Base-by-base conservation (phyloP, 148 eudicot genomes). In the Amaranthus hypochondriacus region DNA sequence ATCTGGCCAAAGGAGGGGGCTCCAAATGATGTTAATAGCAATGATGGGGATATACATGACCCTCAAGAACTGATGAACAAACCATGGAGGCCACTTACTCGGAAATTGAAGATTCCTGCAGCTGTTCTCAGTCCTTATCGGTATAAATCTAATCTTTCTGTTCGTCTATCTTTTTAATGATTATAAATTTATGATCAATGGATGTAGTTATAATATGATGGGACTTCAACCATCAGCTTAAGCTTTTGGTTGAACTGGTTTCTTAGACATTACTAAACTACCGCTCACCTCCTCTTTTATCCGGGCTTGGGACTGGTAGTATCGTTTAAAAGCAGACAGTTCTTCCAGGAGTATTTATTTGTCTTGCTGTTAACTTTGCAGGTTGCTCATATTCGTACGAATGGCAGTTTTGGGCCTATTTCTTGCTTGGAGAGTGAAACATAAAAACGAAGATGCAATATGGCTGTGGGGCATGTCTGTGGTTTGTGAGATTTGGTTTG, bases 381-480 rank as follows among this genome's bases (percentile, higher is more conserved):
- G 98, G 90, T 88, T 93, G 81, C 81, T 93, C 43, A 81, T 87
- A 70, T 73, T 87, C 4, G 58, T 93, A 46, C 80, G 98, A 67
- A 77, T 93, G 84, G 83, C 86, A 66, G 92, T 84, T 77, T 90
- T 93, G 48, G 90, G 83, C 57, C 74, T 90, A 39, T 93, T 93
- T 85, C 85, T 93, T 74, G 74, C 78, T 52, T 93, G 98, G 98
- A 84, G 96, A 75, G 79, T 93, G 75, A 78, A 56, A 39, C 89
- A 93, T 77, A 87, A 87, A 63, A 93, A 93, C 80, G 86, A 86
- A 56, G 98, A 93, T 72, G 98, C 98, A 66, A 68, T 89, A 70
- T 93, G 98, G 98, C 79, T 93, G 18, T 93, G 98, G 98, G 93
- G 92, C 42, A 90, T 93, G 96, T 93, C 98, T 11, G 86, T 93